These are phyloP conservation scores for Solanum paucissectum DNA, from an alignment of 257 asterid genomes.

Conservation along the genomic window DNA sequence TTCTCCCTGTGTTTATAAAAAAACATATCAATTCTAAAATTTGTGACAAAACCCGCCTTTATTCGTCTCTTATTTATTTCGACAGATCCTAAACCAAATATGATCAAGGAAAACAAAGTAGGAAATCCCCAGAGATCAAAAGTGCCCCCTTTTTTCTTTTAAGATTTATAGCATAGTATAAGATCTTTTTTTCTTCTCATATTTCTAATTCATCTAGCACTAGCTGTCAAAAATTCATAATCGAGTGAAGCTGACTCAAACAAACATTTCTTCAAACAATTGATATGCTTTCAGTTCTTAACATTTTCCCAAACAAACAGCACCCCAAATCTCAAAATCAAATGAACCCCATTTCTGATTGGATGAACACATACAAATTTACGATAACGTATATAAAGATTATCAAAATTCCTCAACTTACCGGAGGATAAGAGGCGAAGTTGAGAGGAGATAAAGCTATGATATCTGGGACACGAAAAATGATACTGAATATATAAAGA, in stretches of 20 bases:
- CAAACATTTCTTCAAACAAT: neutral
- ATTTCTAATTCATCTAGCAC: neutral
- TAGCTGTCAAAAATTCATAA: neutral
- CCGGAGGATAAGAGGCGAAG: conserved; percentile 38
- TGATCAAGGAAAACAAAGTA: neutral
- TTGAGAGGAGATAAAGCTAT: conserved; percentile 7
- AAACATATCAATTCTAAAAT: neutral
- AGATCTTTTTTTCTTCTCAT: neutral
- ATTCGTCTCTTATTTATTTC: neutral
- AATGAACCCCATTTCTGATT: no score
- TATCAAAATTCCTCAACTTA: conserved; percentile 7
- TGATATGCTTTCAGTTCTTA: neutral
- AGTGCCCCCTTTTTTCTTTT: neutral
- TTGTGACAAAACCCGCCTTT: neutral
- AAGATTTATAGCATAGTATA: neutral
- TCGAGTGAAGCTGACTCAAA: neutral
- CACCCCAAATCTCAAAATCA: no score
- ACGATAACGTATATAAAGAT: neutral
- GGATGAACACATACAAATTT: no score
- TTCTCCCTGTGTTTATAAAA: neutral
- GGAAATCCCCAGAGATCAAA: neutral
- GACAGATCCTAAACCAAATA: neutral
- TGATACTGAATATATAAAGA: neutral
- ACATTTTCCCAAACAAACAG: neutral
- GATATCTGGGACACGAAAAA: conserved; percentile 3